Evolutionary conservation across 495 filamentous ascomycete species (phyloP), one percentile per base, ranked within the genome.

Genomic region (Penicillium psychrofluorescens): DNA sequence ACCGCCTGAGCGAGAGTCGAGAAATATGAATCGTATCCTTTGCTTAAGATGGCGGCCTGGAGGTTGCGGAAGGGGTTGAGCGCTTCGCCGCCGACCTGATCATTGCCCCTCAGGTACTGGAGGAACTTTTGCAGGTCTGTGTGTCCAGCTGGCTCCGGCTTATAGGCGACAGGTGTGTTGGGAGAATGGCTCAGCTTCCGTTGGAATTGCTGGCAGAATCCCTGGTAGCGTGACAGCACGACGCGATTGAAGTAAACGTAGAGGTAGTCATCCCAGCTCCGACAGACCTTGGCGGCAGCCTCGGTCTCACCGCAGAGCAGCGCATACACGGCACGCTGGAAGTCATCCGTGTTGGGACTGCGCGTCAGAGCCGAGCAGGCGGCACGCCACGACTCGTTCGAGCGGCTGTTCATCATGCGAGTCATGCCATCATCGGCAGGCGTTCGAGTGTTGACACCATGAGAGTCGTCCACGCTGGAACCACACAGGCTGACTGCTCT

Each of bases 301-400:
- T 79, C 68, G 7, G 88, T 70, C 55, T 96, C 85, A 34, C 94
- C 94, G 35, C 85, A 83, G 38, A 98, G 75, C 14, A 94, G 70
- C 14, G 85, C 90, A 54, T 95, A 96, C 1, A 96, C 89, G 16
- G 91, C 92, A 28, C 79, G 76, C 66, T 98, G 88, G 56, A 86
- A 91, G 27, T 85, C 79, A 42, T 81, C 78, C 0, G 78, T 78
- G 29, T 80, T 81, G 0, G 76, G 75, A 37, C 81, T 79, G 38
- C 71, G 73, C 34, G 91, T 83, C 35, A 89, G 69, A 36, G 83
- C 79, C 51, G 79, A 85, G 67, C 90, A 96, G 58, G 86, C 88
- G 38, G 83, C 75, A 44, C 86, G 80, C 88, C 88, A 98, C 34
- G 70, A 57, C n/a, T 67, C 62, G 63, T 72, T 45, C 54, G 76